A percentile compares a stretch with the other conserved stretches of the same genome.
These are phyloP conservation scores for Fermentozyma sake DNA, from an alignment of 1,139 yeast species.

Conservation along the genomic window DNA sequence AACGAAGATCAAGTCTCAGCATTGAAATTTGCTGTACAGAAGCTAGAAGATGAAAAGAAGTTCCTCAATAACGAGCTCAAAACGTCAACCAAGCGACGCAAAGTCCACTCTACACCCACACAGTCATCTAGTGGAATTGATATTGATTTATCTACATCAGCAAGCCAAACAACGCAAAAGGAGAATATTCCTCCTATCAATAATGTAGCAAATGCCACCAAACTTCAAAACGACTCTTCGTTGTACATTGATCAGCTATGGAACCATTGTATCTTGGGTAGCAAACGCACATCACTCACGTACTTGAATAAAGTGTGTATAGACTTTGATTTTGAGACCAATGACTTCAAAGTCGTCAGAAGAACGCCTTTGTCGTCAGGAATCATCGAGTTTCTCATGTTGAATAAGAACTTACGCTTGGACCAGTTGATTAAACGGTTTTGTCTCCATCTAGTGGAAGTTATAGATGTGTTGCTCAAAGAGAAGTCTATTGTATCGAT, in stretches of 20 bases:
- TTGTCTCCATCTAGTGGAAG: conserved; percentile 34
- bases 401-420: conserved; percentile 37
- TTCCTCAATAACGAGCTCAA: conserved; percentile 48
- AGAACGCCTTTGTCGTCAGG: conserved; percentile 30
- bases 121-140: conserved; percentile 3
- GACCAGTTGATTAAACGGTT: conserved; percentile 41
- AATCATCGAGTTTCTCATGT: conserved; percentile 34
- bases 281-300: conserved; percentile 43
- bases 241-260: conserved; percentile 34
- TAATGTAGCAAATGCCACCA: conserved; percentile 16
- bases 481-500: conserved; percentile 31
- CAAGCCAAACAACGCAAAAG: conserved; percentile 1
- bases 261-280: conserved; percentile 46
- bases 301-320: conserved; percentile 47
- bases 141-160: conserved; percentile 3
- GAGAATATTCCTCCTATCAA: conserved; percentile 3
- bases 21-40: conserved; percentile 44
- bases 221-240: conserved; percentile 31
- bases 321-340: conserved; percentile 24
- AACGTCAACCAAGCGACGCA: conserved; percentile 15
- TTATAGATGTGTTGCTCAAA: conserved; percentile 23
- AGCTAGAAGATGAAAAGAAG: conserved; percentile 66
- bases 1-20: conserved; percentile 39
- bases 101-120: too few species aligned
- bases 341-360: conserved; percentile 24